These are phyloP conservation scores for Rosa persica DNA, from an alignment of 306 rosid species.

Conservation along the genomic window DNA sequence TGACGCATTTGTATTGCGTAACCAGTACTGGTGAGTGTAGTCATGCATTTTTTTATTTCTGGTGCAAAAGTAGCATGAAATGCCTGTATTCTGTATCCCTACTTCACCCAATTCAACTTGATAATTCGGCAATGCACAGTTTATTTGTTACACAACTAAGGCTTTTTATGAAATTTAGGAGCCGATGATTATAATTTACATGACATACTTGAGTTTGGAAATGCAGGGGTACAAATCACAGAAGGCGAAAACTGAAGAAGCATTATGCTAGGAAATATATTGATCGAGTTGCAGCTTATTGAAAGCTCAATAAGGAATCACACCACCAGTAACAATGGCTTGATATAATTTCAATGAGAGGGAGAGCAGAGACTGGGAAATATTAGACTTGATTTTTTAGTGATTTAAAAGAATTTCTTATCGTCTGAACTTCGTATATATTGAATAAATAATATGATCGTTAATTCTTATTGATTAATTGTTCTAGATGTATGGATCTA, in stretches of 20 bases:
- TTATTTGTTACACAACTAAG: neutral
- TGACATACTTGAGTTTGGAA: constrained; percentile 21
- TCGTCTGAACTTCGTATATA: neutral
- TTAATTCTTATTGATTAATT: neutral
- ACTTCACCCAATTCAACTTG: neutral
- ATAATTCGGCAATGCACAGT: neutral
- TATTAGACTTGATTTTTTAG: neutral
- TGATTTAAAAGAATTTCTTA: neutral
- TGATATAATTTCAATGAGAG: neutral
- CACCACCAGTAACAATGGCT: neutral
- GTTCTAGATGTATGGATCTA: neutral
- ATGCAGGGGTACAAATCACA: constrained; percentile 60
- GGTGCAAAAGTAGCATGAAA: constrained; percentile 3
- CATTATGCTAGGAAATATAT: constrained; percentile 37
- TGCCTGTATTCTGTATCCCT: neutral
- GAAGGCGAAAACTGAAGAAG: constrained; percentile 78
- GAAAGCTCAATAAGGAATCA: constrained; percentile 3
- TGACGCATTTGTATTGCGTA: constrained; percentile 66
- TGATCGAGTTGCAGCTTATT: constrained; percentile 21
- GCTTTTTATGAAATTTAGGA: neutral
- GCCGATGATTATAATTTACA: neutral
- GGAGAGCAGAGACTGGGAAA: neutral
- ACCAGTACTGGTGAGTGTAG: constrained; percentile 80
- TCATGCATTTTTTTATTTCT: constrained; percentile 14
- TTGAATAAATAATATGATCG: neutral